These are phyloP conservation scores for Cephalotrichum gorgonifer DNA, from an alignment of 2,329 filamentous ascomycete genomes.

Conservation along the genomic window DNA sequence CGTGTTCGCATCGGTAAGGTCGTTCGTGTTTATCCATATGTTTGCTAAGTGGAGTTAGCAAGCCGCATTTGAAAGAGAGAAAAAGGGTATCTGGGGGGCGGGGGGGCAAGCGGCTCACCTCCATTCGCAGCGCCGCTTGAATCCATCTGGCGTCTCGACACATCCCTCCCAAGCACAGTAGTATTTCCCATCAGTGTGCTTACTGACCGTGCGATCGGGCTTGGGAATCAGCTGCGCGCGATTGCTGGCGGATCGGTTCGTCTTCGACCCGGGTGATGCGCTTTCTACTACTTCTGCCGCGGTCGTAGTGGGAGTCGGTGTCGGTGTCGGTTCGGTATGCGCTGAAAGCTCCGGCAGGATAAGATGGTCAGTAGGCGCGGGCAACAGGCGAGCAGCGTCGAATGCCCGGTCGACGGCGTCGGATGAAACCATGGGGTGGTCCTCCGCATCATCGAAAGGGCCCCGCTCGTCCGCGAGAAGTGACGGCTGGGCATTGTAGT, in stretches of 20 bases:
- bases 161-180: conserved; percentile 66
- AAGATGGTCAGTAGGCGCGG: neutral
- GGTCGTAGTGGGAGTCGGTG: neutral
- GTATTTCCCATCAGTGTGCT: conserved; percentile 65
- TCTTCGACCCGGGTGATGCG: conserved; percentile 8
- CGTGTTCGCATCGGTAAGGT: conserved; percentile 74
- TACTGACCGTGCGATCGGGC: conserved; percentile 44
- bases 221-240: conserved; percentile 47
- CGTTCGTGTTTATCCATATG: conserved; percentile 98
- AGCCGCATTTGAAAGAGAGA: neutral
- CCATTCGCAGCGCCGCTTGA: conserved; percentile 84
- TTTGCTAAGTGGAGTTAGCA: conserved; percentile 49
- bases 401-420: conserved; percentile 7
- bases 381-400: conserved; percentile 25
- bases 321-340: neutral
- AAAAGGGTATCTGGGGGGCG: neutral
- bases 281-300: too few species aligned
- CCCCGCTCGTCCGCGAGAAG: conserved; percentile 26
- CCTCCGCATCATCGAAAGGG: conserved; percentile 26
- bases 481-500: conserved; percentile 28
- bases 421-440: conserved; percentile 22
- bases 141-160: conserved; percentile 51
- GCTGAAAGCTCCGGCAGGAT: neutral
- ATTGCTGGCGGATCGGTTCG: conserved; percentile 8
- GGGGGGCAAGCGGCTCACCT: too few species aligned